Conservation (phyloP, 805 yeast genomes). For the Wickerhamiella allomyrinae region DNA sequence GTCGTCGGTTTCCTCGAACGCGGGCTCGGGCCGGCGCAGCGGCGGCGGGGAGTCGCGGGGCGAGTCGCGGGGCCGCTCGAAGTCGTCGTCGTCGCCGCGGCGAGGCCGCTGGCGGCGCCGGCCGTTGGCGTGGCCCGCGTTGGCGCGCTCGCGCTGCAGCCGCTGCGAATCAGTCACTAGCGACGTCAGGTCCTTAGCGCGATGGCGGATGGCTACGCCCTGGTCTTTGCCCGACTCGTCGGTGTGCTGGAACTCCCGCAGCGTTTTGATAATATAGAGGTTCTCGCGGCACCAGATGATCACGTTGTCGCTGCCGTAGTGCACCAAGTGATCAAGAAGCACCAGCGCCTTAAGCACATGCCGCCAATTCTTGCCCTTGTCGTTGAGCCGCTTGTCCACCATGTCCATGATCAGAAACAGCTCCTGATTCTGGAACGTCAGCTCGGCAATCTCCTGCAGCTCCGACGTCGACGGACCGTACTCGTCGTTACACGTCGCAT, state of each 20-base stretch:
- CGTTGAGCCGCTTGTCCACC: slow-evolving; percentile 81
- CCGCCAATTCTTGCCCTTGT: slow-evolving; percentile 94
- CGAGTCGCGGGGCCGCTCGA: slow-evolving; percentile 18
- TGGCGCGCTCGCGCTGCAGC: slow-evolving; percentile 50
- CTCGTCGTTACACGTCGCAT: slow-evolving; percentile 76
- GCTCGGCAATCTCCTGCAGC: slow-evolving; percentile 70
- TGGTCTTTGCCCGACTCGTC: slow-evolving; percentile 74
- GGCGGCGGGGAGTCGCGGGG: slow-evolving; percentile 18
- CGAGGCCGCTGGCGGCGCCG: slow-evolving; percentile 6
- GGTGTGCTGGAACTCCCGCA: slow-evolving; percentile 72
- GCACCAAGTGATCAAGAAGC: slow-evolving; percentile 73
- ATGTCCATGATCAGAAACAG: slow-evolving; percentile 87
- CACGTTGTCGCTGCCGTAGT: slow-evolving; percentile 76
- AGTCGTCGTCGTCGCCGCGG: slow-evolving; percentile 2
- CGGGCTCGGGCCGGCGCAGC: slow-evolving; percentile 28
- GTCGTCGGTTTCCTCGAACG: slow-evolving; percentile 39
- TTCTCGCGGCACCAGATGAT: slow-evolving; percentile 88
- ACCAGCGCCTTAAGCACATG: slow-evolving; percentile 87
- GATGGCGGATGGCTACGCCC: slow-evolving; percentile 75
- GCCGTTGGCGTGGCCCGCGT: slow-evolving; percentile 14
- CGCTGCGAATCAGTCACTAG: slow-evolving; percentile 71
- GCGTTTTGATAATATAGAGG: slow-evolving; percentile 71
- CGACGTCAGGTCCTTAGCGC: slow-evolving; percentile 79
- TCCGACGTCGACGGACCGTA: slow-evolving; percentile 68
- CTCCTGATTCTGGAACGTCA: slow-evolving; percentile 57